Conservation (phyloP, 805 yeast genomes). For the Wickerhamomyces ciferrii region DNA sequence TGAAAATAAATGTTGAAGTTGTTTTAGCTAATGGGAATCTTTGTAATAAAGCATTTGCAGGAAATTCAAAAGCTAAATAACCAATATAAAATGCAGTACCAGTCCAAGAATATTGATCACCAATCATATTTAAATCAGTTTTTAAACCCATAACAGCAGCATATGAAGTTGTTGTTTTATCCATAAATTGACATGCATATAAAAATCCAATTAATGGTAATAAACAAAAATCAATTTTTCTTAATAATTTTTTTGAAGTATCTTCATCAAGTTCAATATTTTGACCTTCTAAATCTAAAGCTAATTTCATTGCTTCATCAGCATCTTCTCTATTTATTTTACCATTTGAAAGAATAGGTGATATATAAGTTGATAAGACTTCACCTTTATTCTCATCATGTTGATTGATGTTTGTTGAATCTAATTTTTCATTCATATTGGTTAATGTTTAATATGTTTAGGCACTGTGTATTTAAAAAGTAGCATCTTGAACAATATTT, state of each 20-base stretch:
- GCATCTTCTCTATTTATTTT: constrained; percentile 17
- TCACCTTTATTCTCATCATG: neutral
- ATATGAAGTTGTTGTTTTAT: constrained; percentile 33
- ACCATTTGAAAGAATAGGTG: neutral
- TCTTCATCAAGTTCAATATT: constrained; percentile 1
- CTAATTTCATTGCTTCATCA: constrained; percentile 10
- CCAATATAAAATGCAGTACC: constrained; percentile 51
- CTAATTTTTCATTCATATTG: neutral
- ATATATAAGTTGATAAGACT: neutral
- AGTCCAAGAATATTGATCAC: constrained; percentile 37
- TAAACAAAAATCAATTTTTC: constrained; percentile 33
- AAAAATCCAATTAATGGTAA: constrained; percentile 32
- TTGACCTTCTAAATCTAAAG: constrained; percentile 6
- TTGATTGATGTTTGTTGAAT: neutral
- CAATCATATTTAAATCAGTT: constrained; percentile 34
- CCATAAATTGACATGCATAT: constrained; percentile 35
- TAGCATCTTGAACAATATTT: no score
- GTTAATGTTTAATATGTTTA: no score
- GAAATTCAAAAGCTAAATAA: constrained; percentile 43
- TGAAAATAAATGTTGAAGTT: constrained; percentile 28
- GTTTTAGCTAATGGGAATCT: constrained; percentile 43
- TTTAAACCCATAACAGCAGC: constrained; percentile 40
- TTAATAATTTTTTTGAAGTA: constrained; percentile 18
- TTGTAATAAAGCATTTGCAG: constrained; percentile 39
- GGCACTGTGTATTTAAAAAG: no score